Evolutionary conservation across 495 filamentous ascomycete genomes (phyloP).

Genomic region (Aspergillus baeticus): DNA sequence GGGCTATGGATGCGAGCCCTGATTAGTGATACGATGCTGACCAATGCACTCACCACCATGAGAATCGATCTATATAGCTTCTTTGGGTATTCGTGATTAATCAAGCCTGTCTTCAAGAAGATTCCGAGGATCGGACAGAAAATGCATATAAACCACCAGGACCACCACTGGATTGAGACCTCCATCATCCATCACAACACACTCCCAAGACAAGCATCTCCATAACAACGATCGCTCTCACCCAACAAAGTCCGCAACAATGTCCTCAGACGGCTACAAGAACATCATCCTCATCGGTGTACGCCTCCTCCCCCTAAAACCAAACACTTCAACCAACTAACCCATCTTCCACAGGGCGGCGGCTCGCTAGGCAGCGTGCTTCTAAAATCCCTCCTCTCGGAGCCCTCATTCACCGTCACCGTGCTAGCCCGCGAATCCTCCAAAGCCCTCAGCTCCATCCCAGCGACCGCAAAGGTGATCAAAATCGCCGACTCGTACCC

Average conservation of each 20-base stretch:
- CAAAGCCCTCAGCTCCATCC: slow-evolving; percentile 3
- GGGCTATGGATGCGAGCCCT: too few species aligned
- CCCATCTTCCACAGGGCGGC: slow-evolving; percentile 2
- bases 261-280: background rate
- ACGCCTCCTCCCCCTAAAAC: background rate
- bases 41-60: too few species aligned
- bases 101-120: too few species aligned
- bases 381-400: slow-evolving; percentile 5
- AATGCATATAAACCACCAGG: too few species aligned
- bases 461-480: background rate
- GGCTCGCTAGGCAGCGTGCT: slow-evolving; percentile 9
- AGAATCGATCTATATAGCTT: too few species aligned
- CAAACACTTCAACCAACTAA: background rate
- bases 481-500: slow-evolving; percentile 1
- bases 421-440: slow-evolving; percentile 2
- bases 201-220: too few species aligned
- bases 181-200: too few species aligned
- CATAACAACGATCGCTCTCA: too few species aligned
- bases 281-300: slow-evolving; percentile 10
- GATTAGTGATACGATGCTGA: too few species aligned
- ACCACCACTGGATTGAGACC: too few species aligned
- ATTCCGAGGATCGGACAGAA: too few species aligned
- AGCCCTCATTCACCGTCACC: slow-evolving; percentile 5
- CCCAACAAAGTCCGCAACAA: slow-evolving; percentile 11
- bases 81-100: too few species aligned